Conservation (phyloP, 495 filamentous ascomycete species). For the Aspergillus heteromorphus region DNA sequence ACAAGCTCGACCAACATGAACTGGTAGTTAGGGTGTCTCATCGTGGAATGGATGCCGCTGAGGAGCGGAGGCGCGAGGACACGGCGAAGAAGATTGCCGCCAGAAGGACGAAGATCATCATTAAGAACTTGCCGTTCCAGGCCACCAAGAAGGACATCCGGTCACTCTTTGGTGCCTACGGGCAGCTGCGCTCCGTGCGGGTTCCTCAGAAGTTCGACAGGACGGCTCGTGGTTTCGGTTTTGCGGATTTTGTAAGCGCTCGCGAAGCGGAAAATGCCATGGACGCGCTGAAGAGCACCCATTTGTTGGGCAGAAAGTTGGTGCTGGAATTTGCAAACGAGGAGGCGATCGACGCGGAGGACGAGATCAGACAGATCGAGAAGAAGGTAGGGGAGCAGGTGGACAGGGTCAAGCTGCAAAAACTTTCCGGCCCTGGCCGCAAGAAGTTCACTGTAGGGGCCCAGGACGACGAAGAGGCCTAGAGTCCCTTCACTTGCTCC, state of each 20-base stretch:
- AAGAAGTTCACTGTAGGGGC: slow-evolving; percentile 82
- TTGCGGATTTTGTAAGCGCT: slow-evolving; percentile 90
- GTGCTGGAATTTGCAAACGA: slow-evolving; percentile 85
- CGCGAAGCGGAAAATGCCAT: slow-evolving; percentile 92
- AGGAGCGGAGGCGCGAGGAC: slow-evolving; percentile 76
- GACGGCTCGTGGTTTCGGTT: slow-evolving; percentile 85
- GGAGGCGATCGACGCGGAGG: slow-evolving; percentile 84
- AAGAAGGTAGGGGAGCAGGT: slow-evolving; percentile 85
- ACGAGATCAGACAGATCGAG: slow-evolving; percentile 92
- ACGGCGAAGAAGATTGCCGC: slow-evolving; percentile 67
- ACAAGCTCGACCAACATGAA: slow-evolving; percentile 78
- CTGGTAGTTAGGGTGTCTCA: slow-evolving; percentile 79
- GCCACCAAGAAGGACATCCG: slow-evolving; percentile 87
- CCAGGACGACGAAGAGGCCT: slow-evolving; percentile 59
- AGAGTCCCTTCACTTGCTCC: slow-evolving; percentile 36
- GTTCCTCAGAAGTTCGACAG: slow-evolving; percentile 92
- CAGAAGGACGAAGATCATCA: slow-evolving; percentile 83
- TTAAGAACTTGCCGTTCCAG: slow-evolving; percentile 98
- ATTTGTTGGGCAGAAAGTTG: slow-evolving; percentile 82
- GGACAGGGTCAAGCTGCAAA: slow-evolving; percentile 81
- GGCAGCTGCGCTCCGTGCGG: slow-evolving; percentile 84
- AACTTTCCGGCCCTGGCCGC: slow-evolving; percentile 72
- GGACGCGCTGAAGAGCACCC: slow-evolving; percentile 83
- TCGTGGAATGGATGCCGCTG: slow-evolving; percentile 77
- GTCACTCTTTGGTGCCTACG: slow-evolving; percentile 79